Conservation (phyloP, 495 filamentous ascomycete species). For the Penicillium verhagenii region DNA sequence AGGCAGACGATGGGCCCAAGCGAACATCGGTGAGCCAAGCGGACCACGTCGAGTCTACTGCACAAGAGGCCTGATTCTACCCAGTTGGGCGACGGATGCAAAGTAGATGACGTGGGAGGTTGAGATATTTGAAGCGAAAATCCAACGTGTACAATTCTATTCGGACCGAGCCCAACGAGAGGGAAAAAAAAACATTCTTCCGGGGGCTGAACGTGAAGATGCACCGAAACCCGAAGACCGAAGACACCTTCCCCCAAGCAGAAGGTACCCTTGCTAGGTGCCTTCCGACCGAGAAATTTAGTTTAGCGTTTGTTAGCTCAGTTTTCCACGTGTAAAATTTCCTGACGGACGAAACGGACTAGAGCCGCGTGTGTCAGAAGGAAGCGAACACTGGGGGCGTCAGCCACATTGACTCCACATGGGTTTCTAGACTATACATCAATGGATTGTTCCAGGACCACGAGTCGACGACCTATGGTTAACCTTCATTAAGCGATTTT, state of each 20-base stretch:
- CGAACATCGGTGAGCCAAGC: conserved; percentile 13
- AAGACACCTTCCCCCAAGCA: not conserved
- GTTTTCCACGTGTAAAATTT: not conserved
- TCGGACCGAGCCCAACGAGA: not conserved
- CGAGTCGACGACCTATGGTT: no score
- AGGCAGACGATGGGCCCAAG: conserved; percentile 33
- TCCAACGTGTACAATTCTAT: not conserved
- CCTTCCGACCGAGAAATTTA: not conserved
- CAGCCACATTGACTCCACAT: not conserved
- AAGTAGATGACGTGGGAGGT: not conserved
- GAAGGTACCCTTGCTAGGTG: not conserved
- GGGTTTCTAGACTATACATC: not conserved
- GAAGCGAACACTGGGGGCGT: not conserved
- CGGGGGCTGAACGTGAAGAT: not conserved
- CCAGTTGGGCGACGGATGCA: not conserved
- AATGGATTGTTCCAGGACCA: not conserved
- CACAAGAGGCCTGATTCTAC: not conserved
- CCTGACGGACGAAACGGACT: not conserved
- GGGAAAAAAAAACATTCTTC: not conserved
- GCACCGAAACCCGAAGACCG: no score
- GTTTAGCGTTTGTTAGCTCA: not conserved
- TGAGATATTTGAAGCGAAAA: not conserved
- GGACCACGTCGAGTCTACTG: conserved; percentile 27
- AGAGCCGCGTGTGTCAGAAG: conserved; percentile 2
- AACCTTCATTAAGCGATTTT: not conserved